These are phyloP conservation scores for Cynara cardunculus DNA, from an alignment of 129 eudicot species.

Conservation along the genomic window DNA sequence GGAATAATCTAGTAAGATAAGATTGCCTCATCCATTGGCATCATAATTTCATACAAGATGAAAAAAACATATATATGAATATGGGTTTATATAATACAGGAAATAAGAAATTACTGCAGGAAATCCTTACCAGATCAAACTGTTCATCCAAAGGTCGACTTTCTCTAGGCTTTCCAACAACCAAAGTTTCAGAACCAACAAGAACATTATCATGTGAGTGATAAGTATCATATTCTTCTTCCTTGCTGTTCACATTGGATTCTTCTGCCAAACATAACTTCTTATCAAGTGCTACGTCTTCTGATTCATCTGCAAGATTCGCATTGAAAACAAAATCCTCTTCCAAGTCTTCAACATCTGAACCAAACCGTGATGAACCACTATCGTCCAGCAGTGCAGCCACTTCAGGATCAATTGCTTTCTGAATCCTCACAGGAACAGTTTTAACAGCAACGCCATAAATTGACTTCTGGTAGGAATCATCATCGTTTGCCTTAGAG, in stretches of 20 bases:
- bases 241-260: constrained; percentile 19
- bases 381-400: constrained; percentile 78
- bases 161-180: constrained; percentile 47
- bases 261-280: constrained; percentile 23
- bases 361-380: constrained; percentile 62
- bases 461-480: constrained; percentile 44
- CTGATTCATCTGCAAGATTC: constrained; percentile 56
- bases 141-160: constrained; percentile 81
- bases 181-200: constrained; percentile 13
- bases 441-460: constrained; percentile 78
- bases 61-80: background rate
- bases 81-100: background rate
- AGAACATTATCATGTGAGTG: constrained; percentile 6
- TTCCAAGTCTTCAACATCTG: constrained; percentile 77
- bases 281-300: constrained; percentile 25
- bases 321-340: constrained; percentile 85
- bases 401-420: constrained; percentile 83
- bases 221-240: constrained; percentile 4
- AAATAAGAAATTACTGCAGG: background rate
- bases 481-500: constrained; percentile 42
- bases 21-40: background rate
- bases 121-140: constrained; percentile 68
- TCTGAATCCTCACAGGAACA: constrained; percentile 66
- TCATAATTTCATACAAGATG: background rate
- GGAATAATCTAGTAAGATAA: background rate